These are phyloP conservation scores for Phytophthora citrophthora DNA, from an alignment of 352 stramenopile genomes.

Conservation along the genomic window DNA sequence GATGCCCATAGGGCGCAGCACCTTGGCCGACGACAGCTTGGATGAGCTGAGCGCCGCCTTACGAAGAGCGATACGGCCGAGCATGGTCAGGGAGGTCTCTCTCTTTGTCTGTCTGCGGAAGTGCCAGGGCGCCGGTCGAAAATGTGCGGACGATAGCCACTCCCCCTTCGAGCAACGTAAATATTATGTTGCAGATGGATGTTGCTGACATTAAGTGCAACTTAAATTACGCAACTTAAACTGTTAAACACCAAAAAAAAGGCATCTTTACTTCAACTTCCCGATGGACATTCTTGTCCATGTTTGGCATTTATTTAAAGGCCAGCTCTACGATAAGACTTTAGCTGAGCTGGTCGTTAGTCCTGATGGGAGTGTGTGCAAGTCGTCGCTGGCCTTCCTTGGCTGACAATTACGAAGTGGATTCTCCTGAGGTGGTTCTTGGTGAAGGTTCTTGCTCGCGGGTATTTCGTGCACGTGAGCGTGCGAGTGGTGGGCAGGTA, in stretches of 20 bases:
- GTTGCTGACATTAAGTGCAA: neutral
- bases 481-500: constrained; percentile 39
- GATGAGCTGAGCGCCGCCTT: constrained; percentile 60
- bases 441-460: constrained; percentile 53
- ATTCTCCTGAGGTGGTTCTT: constrained; percentile 48
- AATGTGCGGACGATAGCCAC: constrained; percentile 29
- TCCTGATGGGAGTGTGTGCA: constrained; percentile 53
- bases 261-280: neutral
- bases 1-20: constrained; percentile 51
- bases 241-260: neutral
- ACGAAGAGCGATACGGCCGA: constrained; percentile 78
- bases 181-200: neutral
- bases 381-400: constrained; percentile 43
- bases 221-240: neutral
- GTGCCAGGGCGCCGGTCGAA: constrained; percentile 6
- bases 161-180: constrained; percentile 28
- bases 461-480: constrained; percentile 54
- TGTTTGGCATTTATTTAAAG: too few relatives aligned
- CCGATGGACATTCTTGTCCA: too few relatives aligned
- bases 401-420: constrained; percentile 46
- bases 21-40: constrained; percentile 50
- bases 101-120: constrained; percentile 15
- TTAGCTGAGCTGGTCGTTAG: neutral
- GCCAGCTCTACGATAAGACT: too few relatives aligned
- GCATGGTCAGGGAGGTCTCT: constrained; percentile 51